Evolutionary conservation across 208 protist genomes (phyloP).

Genomic region (Novymonas esmeraldas): DNA sequence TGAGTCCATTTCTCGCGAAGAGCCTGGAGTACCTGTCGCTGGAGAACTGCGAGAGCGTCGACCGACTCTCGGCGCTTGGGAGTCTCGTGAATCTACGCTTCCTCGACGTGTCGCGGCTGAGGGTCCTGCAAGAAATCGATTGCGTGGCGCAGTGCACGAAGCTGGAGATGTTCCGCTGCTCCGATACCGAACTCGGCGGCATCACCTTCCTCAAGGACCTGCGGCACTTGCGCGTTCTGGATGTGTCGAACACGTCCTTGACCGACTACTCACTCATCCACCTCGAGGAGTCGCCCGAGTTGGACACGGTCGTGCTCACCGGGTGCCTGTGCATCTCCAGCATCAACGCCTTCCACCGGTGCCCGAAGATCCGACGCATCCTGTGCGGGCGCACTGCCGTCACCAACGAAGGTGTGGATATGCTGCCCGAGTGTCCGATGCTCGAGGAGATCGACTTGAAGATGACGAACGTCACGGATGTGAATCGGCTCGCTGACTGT

Average conservation of each 20-base stretch:
- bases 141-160: constrained; percentile 45
- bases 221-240: constrained; percentile 62
- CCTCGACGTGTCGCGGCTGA: constrained; percentile 71
- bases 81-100: constrained; percentile 63
- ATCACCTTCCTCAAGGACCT: constrained; percentile 65
- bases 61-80: constrained; percentile 51
- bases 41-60: constrained; percentile 57
- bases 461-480: constrained; percentile 63
- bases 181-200: constrained; percentile 54
- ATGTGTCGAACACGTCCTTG: constrained; percentile 56
- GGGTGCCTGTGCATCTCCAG: constrained; percentile 72
- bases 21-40: constrained; percentile 72
- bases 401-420: constrained; percentile 70
- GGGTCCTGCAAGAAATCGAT: constrained; percentile 55
- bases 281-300: constrained; percentile 56
- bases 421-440: constrained; percentile 53
- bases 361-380: constrained; percentile 72
- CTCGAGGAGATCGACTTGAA: constrained; percentile 84
- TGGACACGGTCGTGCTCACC: constrained; percentile 77
- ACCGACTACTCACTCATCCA: constrained; percentile 64
- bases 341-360: constrained; percentile 79
- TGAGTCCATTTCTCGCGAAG: constrained; percentile 46
- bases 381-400: constrained; percentile 68
- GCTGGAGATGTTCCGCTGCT: constrained; percentile 80
- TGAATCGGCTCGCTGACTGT: constrained; percentile 61